Evolutionary conservation across 768 basidiomycete species (phyloP).

Genomic region (Lactifluus piperatus): DNA sequence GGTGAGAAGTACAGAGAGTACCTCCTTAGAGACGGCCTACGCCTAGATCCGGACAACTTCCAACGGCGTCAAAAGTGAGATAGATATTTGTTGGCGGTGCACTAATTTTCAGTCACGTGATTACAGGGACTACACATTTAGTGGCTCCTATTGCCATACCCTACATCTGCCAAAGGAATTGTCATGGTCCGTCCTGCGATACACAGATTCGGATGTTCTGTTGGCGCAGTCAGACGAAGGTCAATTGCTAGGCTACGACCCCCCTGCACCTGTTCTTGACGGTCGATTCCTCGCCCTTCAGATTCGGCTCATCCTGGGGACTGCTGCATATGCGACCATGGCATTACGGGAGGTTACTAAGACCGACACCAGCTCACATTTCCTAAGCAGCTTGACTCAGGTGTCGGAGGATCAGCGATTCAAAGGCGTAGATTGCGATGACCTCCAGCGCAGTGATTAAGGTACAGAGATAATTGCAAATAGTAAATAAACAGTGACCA

Average conservation of each 20-base stretch:
- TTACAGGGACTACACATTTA: constrained; percentile 79
- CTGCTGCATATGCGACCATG: constrained; percentile 97
- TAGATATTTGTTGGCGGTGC: not conserved
- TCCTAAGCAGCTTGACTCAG: constrained; percentile 71
- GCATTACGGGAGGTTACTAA: constrained; percentile 92
- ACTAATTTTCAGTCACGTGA: not conserved
- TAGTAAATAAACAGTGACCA: not conserved
- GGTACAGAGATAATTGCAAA: not conserved
- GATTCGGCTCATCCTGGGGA: constrained; percentile 75
- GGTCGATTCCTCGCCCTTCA: constrained; percentile 88
- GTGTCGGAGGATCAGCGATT: constrained; percentile 79
- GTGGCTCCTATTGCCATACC: constrained; percentile 90
- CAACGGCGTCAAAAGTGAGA: constrained; percentile 80
- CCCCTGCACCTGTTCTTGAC: constrained; percentile 53
- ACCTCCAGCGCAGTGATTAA: constrained; percentile 10
- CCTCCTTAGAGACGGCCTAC: constrained; percentile 77
- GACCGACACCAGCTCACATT: constrained; percentile 89
- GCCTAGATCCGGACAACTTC: constrained; percentile 85
- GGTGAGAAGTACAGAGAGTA: constrained; percentile 81
- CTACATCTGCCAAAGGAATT: constrained; percentile 77
- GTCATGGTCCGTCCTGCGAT: constrained; percentile 73
- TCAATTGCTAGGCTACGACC: constrained; percentile 70
- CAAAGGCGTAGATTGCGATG: constrained; percentile 40
- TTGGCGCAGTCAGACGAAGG: constrained; percentile 96
- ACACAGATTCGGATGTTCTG: constrained; percentile 89